Conservation (phyloP, 1,284 basidiomycete species). For the Cutaneotrichosporon spelunceum region DNA sequence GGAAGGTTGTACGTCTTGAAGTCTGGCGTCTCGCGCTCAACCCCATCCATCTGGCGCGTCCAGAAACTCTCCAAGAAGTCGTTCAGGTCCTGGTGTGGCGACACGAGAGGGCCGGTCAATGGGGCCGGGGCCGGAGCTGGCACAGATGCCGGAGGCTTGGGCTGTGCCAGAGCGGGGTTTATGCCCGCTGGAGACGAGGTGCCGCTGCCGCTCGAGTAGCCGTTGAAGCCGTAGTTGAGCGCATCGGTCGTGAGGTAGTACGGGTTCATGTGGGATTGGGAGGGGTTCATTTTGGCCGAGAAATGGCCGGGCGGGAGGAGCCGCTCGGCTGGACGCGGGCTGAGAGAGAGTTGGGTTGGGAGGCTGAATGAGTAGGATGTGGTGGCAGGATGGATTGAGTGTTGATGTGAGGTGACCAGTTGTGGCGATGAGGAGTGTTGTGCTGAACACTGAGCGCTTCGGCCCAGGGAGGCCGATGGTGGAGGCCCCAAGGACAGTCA, state of each 20-base stretch:
- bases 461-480: not conserved
- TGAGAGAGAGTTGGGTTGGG: not conserved
- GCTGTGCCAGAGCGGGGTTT: constrained; percentile 6
- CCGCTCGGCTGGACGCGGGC: no score
- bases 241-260: constrained; percentile 23
- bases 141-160: not conserved
- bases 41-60: constrained; percentile 49
- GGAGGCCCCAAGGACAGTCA: not conserved
- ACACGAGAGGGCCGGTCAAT: constrained; percentile 33
- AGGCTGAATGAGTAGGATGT: not conserved
- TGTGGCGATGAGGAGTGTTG: not conserved
- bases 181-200: constrained; percentile 71
- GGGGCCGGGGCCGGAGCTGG: constrained; percentile 6
- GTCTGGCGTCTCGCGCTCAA: constrained; percentile 46
- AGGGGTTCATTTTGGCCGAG: not conserved
- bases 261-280: constrained; percentile 19
- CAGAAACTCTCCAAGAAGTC: constrained; percentile 49
- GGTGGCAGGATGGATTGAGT: not conserved
- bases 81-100: constrained; percentile 48
- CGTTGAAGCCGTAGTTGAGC: constrained; percentile 19
- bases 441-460: not conserved
- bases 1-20: constrained; percentile 48
- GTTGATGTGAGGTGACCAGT: not conserved
- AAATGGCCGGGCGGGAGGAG: not conserved
- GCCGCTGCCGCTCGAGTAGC: constrained; percentile 19